These are phyloP conservation scores for Nakazawaea populi DNA, from an alignment of 805 yeast species.

Conservation along the genomic window DNA sequence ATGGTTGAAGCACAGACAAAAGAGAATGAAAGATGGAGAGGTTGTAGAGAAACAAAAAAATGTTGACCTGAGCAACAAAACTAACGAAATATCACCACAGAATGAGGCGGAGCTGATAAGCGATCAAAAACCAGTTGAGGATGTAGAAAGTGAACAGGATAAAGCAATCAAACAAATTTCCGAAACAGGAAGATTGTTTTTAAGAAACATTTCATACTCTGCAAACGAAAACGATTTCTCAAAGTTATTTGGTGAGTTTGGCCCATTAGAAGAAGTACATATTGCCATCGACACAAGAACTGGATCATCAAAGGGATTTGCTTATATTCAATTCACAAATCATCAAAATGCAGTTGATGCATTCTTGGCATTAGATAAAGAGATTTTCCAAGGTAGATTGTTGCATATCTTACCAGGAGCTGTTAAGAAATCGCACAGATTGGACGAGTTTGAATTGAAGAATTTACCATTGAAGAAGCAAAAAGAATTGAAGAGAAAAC, in stretches of 20 bases:
- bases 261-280: slow-evolving; percentile 82
- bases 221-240: slow-evolving; percentile 77
- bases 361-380: slow-evolving; percentile 68
- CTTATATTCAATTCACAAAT: slow-evolving; percentile 68
- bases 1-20: slow-evolving; percentile 77
- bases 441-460: slow-evolving; percentile 88
- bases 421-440: slow-evolving; percentile 69
- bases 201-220: slow-evolving; percentile 78
- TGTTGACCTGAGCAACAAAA: slow-evolving; percentile 10
- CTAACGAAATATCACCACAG: slow-evolving; percentile 11
- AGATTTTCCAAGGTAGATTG: slow-evolving; percentile 89
- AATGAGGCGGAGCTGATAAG: neutral
- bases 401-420: slow-evolving; percentile 86
- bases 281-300: slow-evolving; percentile 88
- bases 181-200: slow-evolving; percentile 74
- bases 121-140: neutral
- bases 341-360: slow-evolving; percentile 75
- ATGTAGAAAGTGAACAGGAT: slow-evolving; percentile 35
- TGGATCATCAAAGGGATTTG: slow-evolving; percentile 89
- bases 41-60: slow-evolving; percentile 12
- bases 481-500: slow-evolving; percentile 74
- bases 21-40: slow-evolving; percentile 54
- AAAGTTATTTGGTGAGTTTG: slow-evolving; percentile 59
- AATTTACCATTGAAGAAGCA: slow-evolving; percentile 92
- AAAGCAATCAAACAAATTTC: slow-evolving; percentile 43